Evolutionary conservation across 1,284 basidiomycete genomes (phyloP), one percentile per base, ranked within the genome.

Genomic region (Leccinum laetum): DNA sequence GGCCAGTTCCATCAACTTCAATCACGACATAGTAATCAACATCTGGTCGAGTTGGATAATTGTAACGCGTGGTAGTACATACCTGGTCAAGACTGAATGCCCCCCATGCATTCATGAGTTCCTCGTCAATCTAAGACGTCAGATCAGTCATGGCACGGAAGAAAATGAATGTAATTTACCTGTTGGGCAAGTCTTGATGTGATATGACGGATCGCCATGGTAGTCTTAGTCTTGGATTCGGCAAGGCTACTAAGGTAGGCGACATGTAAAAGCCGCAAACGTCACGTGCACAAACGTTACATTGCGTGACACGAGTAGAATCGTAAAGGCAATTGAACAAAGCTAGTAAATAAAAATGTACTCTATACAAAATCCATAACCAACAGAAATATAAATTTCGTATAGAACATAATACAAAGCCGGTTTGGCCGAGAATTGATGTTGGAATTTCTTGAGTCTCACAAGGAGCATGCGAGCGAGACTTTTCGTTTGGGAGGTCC

Each of bases 1-100:
- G n/a, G 98, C 98, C 3, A 99, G 86, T 75, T 99, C 97, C 96
- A 99, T 99, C 32, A 99, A 82, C 93, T 98, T 67, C 24, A 61
- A 32, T 18, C 61, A 64, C 29, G 46, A 46, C 55, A 65, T 57
- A 16, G 16, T 44, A 61, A 46, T 65, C 58, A 67, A 58, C 18
- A 35, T 39, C 18, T 44, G 9, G 24, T 52, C 21, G 21, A 14
- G 13, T 52, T 21, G 21, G 1, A 53, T 55, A 13, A 52, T 21
- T 21, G 49, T 21, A 52, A 52, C 39, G 46, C 24, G 29, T 26
- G 26, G 21, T 53, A 53, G 52, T 9, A 58, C 60, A 21, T 9
- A 90, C 94, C 85, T 97, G 95, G 73, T 97, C 95, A 49, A 98
- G 81, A 71, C 92, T 94, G 82, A 96, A 98, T 4, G 94, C 94